phyloP scores from a whole-genome alignment of 2,329 filamentous ascomycete species.

The Ustulina deusta region DNA sequence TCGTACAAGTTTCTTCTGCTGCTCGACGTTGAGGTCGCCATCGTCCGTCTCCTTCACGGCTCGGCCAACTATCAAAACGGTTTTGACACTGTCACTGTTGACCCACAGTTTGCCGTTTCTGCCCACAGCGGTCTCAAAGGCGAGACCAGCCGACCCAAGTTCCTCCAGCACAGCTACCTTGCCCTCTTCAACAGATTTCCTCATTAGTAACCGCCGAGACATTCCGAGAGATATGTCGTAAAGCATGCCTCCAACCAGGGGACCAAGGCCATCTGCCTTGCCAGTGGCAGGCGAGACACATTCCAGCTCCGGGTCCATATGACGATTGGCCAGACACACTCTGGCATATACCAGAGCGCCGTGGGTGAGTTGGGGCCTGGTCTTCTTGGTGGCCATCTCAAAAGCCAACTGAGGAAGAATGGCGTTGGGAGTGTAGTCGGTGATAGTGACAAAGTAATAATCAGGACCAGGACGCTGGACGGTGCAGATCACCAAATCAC shows the following conservation, averaged over 20 bases:
- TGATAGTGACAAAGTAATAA: conserved; percentile 82
- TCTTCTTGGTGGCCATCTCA: conserved; percentile 92
- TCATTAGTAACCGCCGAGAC: conserved; percentile 81
- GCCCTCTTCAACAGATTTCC: conserved; percentile 70
- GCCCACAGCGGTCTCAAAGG: conserved; percentile 94
- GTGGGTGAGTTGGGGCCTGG: conserved; percentile 78
- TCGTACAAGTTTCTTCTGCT: conserved; percentile 77
- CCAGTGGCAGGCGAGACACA: conserved; percentile 89
- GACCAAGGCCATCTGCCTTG: conserved; percentile 88
- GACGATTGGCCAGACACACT: conserved; percentile 79
- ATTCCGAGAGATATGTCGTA: conserved; percentile 84
- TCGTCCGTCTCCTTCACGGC: conserved; percentile 84
- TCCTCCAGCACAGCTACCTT: conserved; percentile 82
- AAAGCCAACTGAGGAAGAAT: conserved; percentile 90
- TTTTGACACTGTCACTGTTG: conserved; percentile 78
- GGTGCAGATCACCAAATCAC: conserved; percentile 90
- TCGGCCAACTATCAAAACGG: conserved; percentile 81
- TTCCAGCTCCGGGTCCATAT: conserved; percentile 90
- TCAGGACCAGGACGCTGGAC: conserved; percentile 81
- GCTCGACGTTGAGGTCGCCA: conserved; percentile 69
- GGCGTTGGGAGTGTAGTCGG: conserved; percentile 72
- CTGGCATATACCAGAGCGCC: conserved; percentile 91
- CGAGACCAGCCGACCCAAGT: conserved; percentile 78
- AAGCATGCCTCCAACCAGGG: conserved; percentile 85
- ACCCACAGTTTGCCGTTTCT: conserved; percentile 95